Conservation (phyloP, 441 rosid genomes). For the Erodium texanum region DNA sequence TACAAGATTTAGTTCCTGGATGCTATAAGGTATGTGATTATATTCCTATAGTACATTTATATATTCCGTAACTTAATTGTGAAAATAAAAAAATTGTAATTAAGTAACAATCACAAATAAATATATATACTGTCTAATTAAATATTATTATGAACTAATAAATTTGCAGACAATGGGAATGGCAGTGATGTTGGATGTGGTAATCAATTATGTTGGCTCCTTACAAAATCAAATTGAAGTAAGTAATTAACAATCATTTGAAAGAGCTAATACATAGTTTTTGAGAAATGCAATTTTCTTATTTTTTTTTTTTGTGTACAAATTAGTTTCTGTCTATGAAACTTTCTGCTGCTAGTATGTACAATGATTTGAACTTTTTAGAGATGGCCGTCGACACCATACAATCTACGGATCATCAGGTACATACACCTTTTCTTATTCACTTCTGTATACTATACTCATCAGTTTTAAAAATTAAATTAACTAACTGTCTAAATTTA, state of each 20-base stretch:
- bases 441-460: no score
- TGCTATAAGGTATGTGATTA: slow-evolving; percentile 52
- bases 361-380: slow-evolving; percentile 36
- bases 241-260: background rate
- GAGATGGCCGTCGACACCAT: slow-evolving; percentile 27
- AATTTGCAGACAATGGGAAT: slow-evolving; percentile 63
- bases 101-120: no score
- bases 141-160: background rate
- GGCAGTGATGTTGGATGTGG: slow-evolving; percentile 74
- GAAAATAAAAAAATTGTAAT: no score
- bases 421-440: background rate
- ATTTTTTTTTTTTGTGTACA: background rate
- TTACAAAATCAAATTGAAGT: slow-evolving; percentile 77
- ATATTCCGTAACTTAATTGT: no score
- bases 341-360: slow-evolving; percentile 62
- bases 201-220: slow-evolving; percentile 63
- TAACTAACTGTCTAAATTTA: no score
- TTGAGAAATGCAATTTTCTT: background rate
- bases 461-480: no score
- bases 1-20: slow-evolving; percentile 73
- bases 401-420: slow-evolving; percentile 11
- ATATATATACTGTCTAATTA: no score
- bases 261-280: background rate
- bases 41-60: no score
- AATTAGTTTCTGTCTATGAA: slow-evolving; percentile 67